Percentiles rank a stretch among this genome's conserved stretches.
These are phyloP conservation scores for Podaxis pistillaris DNA, from an alignment of 768 basidiomycete species.

Conservation along the genomic window DNA sequence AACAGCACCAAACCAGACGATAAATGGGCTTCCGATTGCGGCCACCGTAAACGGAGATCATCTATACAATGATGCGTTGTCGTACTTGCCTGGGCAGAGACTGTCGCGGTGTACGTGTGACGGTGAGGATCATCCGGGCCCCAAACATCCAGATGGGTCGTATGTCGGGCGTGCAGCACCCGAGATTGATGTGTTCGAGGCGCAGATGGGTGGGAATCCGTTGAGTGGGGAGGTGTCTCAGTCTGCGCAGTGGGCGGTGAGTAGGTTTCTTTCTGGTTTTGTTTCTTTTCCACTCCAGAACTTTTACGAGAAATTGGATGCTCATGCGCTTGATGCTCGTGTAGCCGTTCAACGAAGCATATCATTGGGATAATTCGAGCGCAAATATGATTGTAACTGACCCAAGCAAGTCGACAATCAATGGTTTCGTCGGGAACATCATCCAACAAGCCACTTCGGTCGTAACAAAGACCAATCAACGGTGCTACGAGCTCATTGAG, in stretches of 20 bases:
- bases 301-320: conserved; percentile 5
- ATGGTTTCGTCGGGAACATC: conserved; percentile 64
- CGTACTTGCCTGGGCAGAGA: conserved; percentile 73
- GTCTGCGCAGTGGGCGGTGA: conserved; percentile 74
- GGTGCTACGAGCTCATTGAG: conserved; percentile 60
- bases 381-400: conserved; percentile 55
- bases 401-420: conserved; percentile 50
- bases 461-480: conserved; percentile 62
- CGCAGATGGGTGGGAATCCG: conserved; percentile 49
- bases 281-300: conserved; percentile 11
- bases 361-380: conserved; percentile 63
- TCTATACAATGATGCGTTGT: conserved; percentile 41
- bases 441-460: conserved; percentile 79
- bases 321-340: neutral
- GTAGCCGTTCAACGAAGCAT: conserved; percentile 71
- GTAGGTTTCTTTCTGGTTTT: conserved; percentile 16
- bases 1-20: conserved; percentile 72
- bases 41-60: conserved; percentile 57
- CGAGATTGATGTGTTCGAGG: conserved; percentile 88
- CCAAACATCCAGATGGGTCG: conserved; percentile 63
- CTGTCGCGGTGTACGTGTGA: conserved; percentile 81
- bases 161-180: conserved; percentile 80
- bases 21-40: conserved; percentile 60
- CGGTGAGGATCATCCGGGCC: conserved; percentile 79
- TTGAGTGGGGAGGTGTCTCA: conserved; percentile 72